Evolutionary conservation across 306 rosid species (phyloP).

Genomic region (Morella rubra): DNA sequence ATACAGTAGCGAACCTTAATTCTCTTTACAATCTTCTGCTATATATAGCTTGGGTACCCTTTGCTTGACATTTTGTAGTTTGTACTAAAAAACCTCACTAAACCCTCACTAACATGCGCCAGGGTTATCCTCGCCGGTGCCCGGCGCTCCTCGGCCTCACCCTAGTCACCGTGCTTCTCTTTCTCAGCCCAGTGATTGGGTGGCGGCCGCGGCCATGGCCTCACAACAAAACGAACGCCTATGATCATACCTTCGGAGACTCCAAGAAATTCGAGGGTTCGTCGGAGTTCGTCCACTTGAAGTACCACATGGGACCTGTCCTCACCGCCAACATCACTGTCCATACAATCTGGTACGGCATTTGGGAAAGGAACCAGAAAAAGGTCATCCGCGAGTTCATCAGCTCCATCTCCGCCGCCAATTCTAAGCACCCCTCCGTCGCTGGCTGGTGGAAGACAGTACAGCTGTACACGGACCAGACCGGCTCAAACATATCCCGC

Average conservation of each 20-base stretch:
- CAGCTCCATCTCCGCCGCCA: slow-evolving; percentile 65
- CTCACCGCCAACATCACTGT: slow-evolving; percentile 79
- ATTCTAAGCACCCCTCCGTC: slow-evolving; percentile 59
- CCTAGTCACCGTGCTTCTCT: slow-evolving; percentile 24
- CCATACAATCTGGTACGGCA: slow-evolving; percentile 94
- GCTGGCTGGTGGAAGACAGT: slow-evolving; percentile 92
- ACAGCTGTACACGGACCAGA: slow-evolving; percentile 88
- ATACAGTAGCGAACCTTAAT: too few relatives aligned
- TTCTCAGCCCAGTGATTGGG: slow-evolving; percentile 21
- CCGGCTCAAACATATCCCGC: slow-evolving; percentile 70
- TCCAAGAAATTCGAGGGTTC: slow-evolving; percentile 89
- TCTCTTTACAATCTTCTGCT: neutral
- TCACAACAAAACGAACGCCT: slow-evolving; percentile 29
- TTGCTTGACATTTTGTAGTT: neutral
- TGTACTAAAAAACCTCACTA: neutral
- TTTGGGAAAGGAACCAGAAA: slow-evolving; percentile 65
- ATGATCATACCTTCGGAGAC: slow-evolving; percentile 46
- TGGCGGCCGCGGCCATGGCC: slow-evolving; percentile 99
- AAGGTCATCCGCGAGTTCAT: slow-evolving; percentile 93
- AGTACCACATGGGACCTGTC: slow-evolving; percentile 98
- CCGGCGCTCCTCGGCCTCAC: slow-evolving; percentile 26
- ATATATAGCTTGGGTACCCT: neutral
- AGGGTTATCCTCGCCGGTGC: slow-evolving; percentile 3
- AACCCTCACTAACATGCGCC: slow-evolving; percentile 33
- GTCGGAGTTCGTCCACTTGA: slow-evolving; percentile 77